These are phyloP conservation scores for Lipomyces orientalis DNA, from an alignment of 805 yeast species.

Conservation along the genomic window DNA sequence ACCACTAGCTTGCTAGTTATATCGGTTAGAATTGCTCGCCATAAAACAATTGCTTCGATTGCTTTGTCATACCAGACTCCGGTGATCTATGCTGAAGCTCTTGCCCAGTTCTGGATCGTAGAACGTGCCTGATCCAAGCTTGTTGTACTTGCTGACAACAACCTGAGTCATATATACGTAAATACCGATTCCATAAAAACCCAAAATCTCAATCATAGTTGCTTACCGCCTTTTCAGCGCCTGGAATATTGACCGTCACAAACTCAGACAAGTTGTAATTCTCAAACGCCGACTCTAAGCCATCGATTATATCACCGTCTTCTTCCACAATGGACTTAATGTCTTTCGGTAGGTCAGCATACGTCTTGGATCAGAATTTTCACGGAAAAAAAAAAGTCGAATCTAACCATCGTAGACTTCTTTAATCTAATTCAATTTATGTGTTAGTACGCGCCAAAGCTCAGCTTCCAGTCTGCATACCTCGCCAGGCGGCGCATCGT, in stretches of 20 bases:
- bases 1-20: slow-evolving; percentile 56
- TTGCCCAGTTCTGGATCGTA: slow-evolving; percentile 58
- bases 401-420: slow-evolving; percentile 47
- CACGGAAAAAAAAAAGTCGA: slow-evolving; percentile 42
- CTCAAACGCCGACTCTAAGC: slow-evolving; percentile 47
- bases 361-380: slow-evolving; percentile 40
- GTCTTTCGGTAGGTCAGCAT: slow-evolving; percentile 43
- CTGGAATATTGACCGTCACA: slow-evolving; percentile 46
- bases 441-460: slow-evolving; percentile 4
- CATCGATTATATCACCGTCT: slow-evolving; percentile 45
- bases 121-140: slow-evolving; percentile 53
- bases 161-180: slow-evolving; percentile 37
- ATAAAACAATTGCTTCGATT: neutral
- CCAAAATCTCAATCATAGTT: neutral
- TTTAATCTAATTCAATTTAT: slow-evolving; percentile 20
- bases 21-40: slow-evolving; percentile 9
- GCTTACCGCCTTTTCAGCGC: slow-evolving; percentile 36
- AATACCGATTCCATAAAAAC: neutral
- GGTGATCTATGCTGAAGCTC: slow-evolving; percentile 65
- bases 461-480: slow-evolving; percentile 36
- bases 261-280: slow-evolving; percentile 51
- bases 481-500: slow-evolving; percentile 66
- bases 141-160: slow-evolving; percentile 58
- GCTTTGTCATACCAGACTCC: slow-evolving; percentile 27
- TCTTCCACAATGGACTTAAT: slow-evolving; percentile 53